Base-by-base conservation (phyloP, 164 flowering plant species). In the Chloranthus sessilifolius region DNA sequence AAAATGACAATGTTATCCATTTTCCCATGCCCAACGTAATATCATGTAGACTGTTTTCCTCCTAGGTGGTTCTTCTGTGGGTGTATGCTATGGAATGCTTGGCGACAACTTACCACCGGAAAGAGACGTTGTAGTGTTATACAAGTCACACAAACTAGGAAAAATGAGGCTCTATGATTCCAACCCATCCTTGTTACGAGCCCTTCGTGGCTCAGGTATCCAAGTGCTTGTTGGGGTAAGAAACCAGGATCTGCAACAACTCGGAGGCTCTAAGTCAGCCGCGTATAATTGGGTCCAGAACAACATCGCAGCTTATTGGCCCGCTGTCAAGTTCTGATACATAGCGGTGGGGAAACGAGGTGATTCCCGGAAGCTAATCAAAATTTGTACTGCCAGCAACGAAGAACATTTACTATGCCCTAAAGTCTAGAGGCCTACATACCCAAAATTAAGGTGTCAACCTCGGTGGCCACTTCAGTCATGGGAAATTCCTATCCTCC, bases 331-430 rank as follows among this genome's bases (percentile, higher is more conserved):
- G 17, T 38, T 65, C 31, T 37, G 30, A 3, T 56, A 65, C 28
- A 34, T 65, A 7, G 19, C 37, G 9, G 65, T 51, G 15, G 69
- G 69, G n/a, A 11, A 60, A 60, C 27, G 64, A 65, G 43, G 49
- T 40, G 15, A 55, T 60, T 6, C 56, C 61, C 0, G 60, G 59
- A 12, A 15, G 26, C 4, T 9, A 4, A 4, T 38, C 63, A 3
- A 35, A 26, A 23, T 37, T 2, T 16, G 52, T 58, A 2, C 50
- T 58, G 7, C 55, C 52, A 6, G 57, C 62, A 1, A 52, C 57
- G 12, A 29, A 44, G 23, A 63, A 56, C 35, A 1, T 52, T 5
- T 1, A 31, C 50, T 43, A 42, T 17, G 38, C 40, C 3, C 17
- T 43, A 7, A 10, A 17, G 7, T 9, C 17, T 4, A 21, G n/a